Conservation (phyloP, 1,139 yeast genomes). For the Kodamaea anthophila region DNA sequence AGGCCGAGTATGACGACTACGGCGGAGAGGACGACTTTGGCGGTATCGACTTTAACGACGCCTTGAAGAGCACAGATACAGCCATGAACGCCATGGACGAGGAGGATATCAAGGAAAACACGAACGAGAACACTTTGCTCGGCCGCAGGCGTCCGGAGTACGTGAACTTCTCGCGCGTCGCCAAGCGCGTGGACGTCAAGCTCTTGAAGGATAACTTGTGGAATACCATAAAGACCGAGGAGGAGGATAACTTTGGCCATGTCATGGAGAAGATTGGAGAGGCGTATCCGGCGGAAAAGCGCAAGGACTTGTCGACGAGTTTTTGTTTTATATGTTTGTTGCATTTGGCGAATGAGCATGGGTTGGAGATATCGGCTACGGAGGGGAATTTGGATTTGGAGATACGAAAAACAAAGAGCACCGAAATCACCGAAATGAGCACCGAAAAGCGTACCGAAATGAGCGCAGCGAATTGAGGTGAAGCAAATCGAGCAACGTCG, state of each 20-base stretch:
- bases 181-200: slow-evolving; percentile 81
- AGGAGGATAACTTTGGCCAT: slow-evolving; percentile 33
- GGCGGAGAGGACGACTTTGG: slow-evolving; percentile 35
- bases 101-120: slow-evolving; percentile 13
- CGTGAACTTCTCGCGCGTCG: slow-evolving; percentile 70
- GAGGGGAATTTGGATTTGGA: slow-evolving; percentile 52
- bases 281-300: slow-evolving; percentile 43
- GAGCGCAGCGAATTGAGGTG: too few species aligned
- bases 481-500: not conserved
- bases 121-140: slow-evolving; percentile 8
- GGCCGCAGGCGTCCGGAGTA: slow-evolving; percentile 47
- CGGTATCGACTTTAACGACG: slow-evolving; percentile 44
- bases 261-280: slow-evolving; percentile 45
- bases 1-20: slow-evolving; percentile 39
- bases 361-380: slow-evolving; percentile 45
- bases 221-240: slow-evolving; percentile 42
- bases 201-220: slow-evolving; percentile 78
- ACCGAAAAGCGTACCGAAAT: not conserved
- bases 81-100: slow-evolving; percentile 13
- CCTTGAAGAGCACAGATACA: slow-evolving; percentile 24
- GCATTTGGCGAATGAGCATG: slow-evolving; percentile 25
- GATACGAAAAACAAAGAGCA: too few species aligned
- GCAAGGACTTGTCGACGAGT: slow-evolving; percentile 23
- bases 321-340: slow-evolving; percentile 23
- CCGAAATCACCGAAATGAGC: not conserved